Conservation (phyloP, 768 basidiomycete species). For the Russula dissimulans region DNA sequence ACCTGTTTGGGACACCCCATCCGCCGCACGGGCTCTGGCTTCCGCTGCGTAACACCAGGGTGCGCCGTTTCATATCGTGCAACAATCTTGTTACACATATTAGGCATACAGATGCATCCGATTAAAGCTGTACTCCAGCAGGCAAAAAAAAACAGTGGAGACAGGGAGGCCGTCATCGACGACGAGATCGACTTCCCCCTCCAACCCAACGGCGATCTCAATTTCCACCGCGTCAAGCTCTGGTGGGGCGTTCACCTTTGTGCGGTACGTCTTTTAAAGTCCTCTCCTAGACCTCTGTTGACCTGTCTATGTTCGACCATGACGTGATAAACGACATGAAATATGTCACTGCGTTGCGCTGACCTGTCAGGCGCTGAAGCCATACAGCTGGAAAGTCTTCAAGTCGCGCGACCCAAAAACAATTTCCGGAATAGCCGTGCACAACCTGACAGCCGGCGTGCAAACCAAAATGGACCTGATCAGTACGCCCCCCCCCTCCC, state of each 20-base stretch:
- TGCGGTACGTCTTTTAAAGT: slow-evolving; percentile 1
- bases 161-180: neutral
- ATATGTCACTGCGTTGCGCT: neutral
- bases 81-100: neutral
- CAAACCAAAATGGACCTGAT: slow-evolving; percentile 4
- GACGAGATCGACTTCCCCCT: slow-evolving; percentile 18
- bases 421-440: slow-evolving; percentile 9
- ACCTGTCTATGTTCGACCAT: neutral
- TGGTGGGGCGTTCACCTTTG: slow-evolving; percentile 14
- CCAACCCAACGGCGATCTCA: slow-evolving; percentile 10
- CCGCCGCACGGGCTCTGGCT: slow-evolving; percentile 2
- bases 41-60: slow-evolving; percentile 5
- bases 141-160: neutral
- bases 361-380: slow-evolving; percentile 5
- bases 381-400: slow-evolving; percentile 15
- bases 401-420: neutral
- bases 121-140: slow-evolving; percentile 9
- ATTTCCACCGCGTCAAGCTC: slow-evolving; percentile 11
- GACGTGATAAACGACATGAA: neutral
- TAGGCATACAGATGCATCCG: slow-evolving; percentile 12
- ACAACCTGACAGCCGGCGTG: slow-evolving; percentile 8
- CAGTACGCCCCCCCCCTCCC: neutral
- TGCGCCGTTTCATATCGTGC: neutral
- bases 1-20: slow-evolving; percentile 16
- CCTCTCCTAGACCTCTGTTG: neutral